Percentiles rank a stretch among this genome's conserved stretches.
phyloP scores from a whole-genome alignment of 257 asterid species.

The Paraleonurus japonicus region DNA sequence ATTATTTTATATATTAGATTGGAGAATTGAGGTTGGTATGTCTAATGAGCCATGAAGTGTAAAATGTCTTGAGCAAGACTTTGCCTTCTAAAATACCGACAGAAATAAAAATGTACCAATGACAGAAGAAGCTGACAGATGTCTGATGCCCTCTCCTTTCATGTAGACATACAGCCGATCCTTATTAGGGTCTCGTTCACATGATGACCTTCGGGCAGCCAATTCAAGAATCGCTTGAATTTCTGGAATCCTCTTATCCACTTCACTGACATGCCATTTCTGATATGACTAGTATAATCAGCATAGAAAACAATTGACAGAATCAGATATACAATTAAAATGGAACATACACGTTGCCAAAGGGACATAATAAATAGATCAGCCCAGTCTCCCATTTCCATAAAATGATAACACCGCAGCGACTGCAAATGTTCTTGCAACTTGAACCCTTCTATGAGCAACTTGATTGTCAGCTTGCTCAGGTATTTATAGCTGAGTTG shows the following conservation, averaged over 20 bases:
- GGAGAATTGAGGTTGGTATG: background rate
- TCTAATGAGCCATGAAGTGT: slow-evolving; percentile 3
- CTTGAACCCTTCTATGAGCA: slow-evolving; percentile 83
- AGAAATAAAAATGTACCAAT: slow-evolving; percentile 46
- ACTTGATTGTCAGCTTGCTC: slow-evolving; percentile 85
- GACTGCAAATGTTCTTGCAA: slow-evolving; percentile 88
- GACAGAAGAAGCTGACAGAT: slow-evolving; percentile 57
- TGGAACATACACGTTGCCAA: slow-evolving; percentile 62
- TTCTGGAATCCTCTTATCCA: slow-evolving; percentile 78
- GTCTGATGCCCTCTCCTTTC: slow-evolving; percentile 48
- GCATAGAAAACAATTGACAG: slow-evolving; percentile 24
- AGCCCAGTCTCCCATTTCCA: slow-evolving; percentile 99
- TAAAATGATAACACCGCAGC: slow-evolving; percentile 81
- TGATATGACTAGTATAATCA: slow-evolving; percentile 44
- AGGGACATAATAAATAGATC: slow-evolving; percentile 88
- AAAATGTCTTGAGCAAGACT: background rate
- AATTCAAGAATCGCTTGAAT: slow-evolving; percentile 88
- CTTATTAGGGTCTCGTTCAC: slow-evolving; percentile 85
- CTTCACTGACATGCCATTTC: slow-evolving; percentile 86
- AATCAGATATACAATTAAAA: slow-evolving; percentile 23
- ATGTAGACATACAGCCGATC: slow-evolving; percentile 69
- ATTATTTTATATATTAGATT: background rate
- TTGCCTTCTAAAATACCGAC: slow-evolving; percentile 4
- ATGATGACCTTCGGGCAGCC: slow-evolving; percentile 93
- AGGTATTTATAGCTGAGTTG: slow-evolving; percentile 64